Evolutionary conservation across 1,139 yeast genomes (phyloP).

Genomic region (Taiozyma sp.): DNA sequence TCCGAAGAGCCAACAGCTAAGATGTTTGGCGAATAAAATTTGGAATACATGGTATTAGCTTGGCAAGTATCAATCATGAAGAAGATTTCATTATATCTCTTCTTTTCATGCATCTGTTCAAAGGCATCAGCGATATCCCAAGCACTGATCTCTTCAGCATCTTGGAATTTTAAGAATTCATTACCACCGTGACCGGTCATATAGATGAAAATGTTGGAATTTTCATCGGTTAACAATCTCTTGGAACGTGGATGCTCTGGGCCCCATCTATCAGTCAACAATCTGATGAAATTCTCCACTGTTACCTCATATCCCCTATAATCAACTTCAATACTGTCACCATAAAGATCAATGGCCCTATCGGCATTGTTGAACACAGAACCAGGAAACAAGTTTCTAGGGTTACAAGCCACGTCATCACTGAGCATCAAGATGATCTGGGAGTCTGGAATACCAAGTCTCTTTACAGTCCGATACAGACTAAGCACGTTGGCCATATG

Average conservation of each 20-base stretch:
- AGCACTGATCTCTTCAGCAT: slow-evolving; percentile 95
- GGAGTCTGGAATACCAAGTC: slow-evolving; percentile 95
- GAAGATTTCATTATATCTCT: slow-evolving; percentile 88
- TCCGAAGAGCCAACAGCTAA: slow-evolving; percentile 92
- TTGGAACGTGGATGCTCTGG: slow-evolving; percentile 90
- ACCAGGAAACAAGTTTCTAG: slow-evolving; percentile 94
- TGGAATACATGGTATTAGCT: slow-evolving; percentile 95
- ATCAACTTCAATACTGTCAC: slow-evolving; percentile 93
- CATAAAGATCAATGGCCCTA: slow-evolving; percentile 89
- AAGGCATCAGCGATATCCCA: slow-evolving; percentile 97
- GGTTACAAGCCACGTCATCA: slow-evolving; percentile 96
- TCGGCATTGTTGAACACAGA: slow-evolving; percentile 93
- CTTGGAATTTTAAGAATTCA: slow-evolving; percentile 94
- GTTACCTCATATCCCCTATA: slow-evolving; percentile 98
- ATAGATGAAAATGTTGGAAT: slow-evolving; percentile 88
- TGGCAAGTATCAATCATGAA: slow-evolving; percentile 99
- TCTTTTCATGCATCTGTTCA: slow-evolving; percentile 95
- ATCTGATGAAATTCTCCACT: slow-evolving; percentile 87
- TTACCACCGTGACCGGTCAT: slow-evolving; percentile 99
- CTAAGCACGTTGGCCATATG: slow-evolving; percentile 97
- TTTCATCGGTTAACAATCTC: slow-evolving; percentile 84
- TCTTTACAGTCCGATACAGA: slow-evolving; percentile 90
- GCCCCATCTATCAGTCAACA: slow-evolving; percentile 93
- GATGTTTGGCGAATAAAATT: slow-evolving; percentile 88
- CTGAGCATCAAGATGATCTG: slow-evolving; percentile 94